These are phyloP conservation scores for Sedum album DNA, from an alignment of 164 flowering plant species.

Conservation along the genomic window DNA sequence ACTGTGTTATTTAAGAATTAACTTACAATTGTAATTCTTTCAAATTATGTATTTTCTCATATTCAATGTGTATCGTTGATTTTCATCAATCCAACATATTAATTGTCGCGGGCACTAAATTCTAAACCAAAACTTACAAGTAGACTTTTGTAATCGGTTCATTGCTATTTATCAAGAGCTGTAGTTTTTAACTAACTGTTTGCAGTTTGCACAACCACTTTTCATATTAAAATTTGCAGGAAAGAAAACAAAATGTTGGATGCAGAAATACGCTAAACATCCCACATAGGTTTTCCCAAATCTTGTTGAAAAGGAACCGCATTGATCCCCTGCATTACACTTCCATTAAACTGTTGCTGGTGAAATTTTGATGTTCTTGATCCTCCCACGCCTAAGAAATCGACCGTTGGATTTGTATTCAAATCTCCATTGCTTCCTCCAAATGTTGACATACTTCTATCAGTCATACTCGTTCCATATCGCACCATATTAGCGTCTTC, in stretches of 20 bases:
- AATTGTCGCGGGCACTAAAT: no score
- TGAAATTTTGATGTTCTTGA: slow-evolving; percentile 22
- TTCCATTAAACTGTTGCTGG: slow-evolving; percentile 18
- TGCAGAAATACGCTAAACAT: background rate
- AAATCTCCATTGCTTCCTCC: slow-evolving; percentile 17
- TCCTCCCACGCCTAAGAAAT: slow-evolving; percentile 39
- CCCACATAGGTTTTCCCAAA: background rate
- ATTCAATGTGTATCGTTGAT: no score
- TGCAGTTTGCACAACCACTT: no score
- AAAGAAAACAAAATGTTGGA: background rate
- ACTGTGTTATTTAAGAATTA: no score
- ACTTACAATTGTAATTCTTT: no score
- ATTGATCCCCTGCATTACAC: background rate
- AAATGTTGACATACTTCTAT: slow-evolving; percentile 17
- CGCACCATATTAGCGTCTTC: slow-evolving; percentile 1
- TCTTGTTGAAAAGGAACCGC: background rate
- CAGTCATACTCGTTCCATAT: background rate
- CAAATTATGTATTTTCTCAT: no score
- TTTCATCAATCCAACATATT: no score
- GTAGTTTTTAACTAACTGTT: no score
- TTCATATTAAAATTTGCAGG: no score
- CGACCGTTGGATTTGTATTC: slow-evolving; percentile 32
- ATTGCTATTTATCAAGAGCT: no score
- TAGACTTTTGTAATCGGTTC: no score
- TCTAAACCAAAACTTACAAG: no score